Evolutionary conservation across 75 land plant genomes (phyloP).

Genomic region (Selaginella moellendorffii): DNA sequence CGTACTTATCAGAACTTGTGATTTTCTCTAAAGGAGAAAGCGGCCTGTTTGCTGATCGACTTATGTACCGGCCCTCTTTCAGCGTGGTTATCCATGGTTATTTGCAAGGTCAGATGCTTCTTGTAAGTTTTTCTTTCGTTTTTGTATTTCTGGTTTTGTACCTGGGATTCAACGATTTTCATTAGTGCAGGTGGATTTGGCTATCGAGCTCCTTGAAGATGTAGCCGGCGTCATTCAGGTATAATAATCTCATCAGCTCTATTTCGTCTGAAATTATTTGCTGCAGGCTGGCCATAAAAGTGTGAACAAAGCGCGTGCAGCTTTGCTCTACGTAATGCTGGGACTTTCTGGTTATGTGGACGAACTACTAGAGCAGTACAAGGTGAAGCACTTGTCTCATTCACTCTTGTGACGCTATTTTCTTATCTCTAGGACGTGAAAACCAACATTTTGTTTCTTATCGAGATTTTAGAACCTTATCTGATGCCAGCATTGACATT

Average conservation of each 20-base stretch:
- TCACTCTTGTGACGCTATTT: background rate
- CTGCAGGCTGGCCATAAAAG: constrained; percentile 36
- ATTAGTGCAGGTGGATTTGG: constrained; percentile 57
- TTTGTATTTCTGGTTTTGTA: background rate
- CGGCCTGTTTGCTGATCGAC: constrained; percentile 81
- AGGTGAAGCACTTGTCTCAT: constrained; percentile 30
- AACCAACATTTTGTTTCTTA: constrained; percentile 57
- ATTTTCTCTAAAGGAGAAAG: constrained; percentile 41
- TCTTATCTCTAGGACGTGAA: constrained; percentile 43
- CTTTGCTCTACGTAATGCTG: constrained; percentile 60
- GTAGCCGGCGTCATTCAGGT: constrained; percentile 69
- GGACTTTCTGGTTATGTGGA: constrained; percentile 88
- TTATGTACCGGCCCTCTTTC: constrained; percentile 67
- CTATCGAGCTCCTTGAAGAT: constrained; percentile 77
- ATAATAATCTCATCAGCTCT: too few species aligned
- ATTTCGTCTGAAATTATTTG: background rate
- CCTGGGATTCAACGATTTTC: background rate
- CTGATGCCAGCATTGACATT: constrained; percentile 53
- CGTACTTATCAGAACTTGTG: background rate
- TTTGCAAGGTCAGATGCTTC: constrained; percentile 90
- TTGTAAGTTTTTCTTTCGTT: background rate
- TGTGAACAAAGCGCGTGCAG: constrained; percentile 63
- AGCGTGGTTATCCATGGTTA: constrained; percentile 66
- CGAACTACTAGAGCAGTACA: constrained; percentile 60
- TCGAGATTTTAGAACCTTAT: constrained; percentile 88